phyloP scores from a whole-genome alignment of 768 basidiomycete genomes.

The Lactarius pseudohatsudake region DNA sequence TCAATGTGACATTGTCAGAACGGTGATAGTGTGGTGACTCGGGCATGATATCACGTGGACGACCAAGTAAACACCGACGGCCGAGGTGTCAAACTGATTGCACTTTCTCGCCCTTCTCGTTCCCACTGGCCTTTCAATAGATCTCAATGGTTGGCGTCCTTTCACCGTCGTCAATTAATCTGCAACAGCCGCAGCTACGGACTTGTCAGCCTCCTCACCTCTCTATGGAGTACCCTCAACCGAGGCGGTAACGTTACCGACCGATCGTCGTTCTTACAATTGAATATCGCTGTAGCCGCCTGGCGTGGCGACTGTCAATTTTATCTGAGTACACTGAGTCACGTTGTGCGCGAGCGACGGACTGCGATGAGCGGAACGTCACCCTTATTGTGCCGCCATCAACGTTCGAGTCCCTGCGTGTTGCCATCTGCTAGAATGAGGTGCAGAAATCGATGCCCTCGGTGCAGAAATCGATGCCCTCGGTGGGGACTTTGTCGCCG shows the following conservation, averaged over 20 bases:
- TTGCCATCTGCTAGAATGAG: slow-evolving; percentile 82
- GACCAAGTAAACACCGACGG: not conserved
- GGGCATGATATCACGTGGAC: not conserved
- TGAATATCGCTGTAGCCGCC: slow-evolving; percentile 77
- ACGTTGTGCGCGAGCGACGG: slow-evolving; percentile 66
- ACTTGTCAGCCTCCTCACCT: slow-evolving; percentile 36
- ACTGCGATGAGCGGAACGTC: slow-evolving; percentile 87
- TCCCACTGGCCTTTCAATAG: not conserved
- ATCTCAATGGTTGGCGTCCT: slow-evolving; percentile 34
- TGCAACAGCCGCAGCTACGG: slow-evolving; percentile 47
- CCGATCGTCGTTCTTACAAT: slow-evolving; percentile 35
- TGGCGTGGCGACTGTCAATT: slow-evolving; percentile 77
- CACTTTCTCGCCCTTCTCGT: not conserved
- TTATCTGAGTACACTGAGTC: slow-evolving; percentile 53
- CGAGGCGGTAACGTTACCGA: slow-evolving; percentile 11
- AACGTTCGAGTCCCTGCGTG: slow-evolving; percentile 89
- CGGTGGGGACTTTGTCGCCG: slow-evolving; percentile 94
- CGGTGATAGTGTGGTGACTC: not conserved
- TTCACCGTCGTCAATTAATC: slow-evolving; percentile 39
- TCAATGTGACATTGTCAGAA: no score
- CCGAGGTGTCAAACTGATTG: not conserved
- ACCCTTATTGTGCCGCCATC: slow-evolving; percentile 98
- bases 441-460: slow-evolving; percentile 92
- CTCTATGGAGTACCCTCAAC: not conserved
- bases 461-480: no score